Evolutionary conservation across 2,329 filamentous ascomycete species (phyloP).

Genomic region (Ceratocystis albifundus): DNA sequence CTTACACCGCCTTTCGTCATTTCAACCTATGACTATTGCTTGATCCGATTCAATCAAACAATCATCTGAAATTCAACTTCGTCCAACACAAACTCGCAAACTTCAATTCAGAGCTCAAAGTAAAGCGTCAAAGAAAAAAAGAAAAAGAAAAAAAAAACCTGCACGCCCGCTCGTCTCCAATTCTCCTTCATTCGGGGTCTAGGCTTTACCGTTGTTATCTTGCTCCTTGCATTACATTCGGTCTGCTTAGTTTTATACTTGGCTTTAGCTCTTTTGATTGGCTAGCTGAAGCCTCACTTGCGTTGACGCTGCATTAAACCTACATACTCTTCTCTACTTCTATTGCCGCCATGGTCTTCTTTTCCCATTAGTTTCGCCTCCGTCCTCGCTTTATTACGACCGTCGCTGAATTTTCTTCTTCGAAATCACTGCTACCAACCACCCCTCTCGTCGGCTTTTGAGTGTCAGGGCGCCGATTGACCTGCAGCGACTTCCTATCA

Average conservation of each 20-base stretch:
- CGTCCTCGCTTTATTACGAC: not conserved
- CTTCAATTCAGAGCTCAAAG: not conserved
- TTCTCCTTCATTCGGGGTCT: not conserved
- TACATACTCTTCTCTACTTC: not conserved
- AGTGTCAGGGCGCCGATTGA: constrained; percentile 17
- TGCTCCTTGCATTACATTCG: not conserved
- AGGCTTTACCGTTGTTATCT: not conserved
- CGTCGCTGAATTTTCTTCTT: not conserved
- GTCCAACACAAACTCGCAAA: not conserved
- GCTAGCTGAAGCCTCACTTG: not conserved
- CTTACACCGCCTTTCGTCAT: no score
- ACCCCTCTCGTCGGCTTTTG: not conserved
- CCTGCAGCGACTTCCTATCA: constrained; percentile 11
- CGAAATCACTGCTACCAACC: not conserved
- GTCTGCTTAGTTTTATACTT: not conserved
- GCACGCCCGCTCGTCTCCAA: constrained; percentile 1
- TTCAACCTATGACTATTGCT: no score
- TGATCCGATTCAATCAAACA: no score
- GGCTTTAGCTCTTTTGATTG: not conserved
- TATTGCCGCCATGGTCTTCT: not conserved
- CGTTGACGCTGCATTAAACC: not conserved
- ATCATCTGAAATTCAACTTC: no score
- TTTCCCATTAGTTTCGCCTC: not conserved
- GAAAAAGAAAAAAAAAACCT: no score
- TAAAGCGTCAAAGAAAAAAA: not conserved